Evolutionary conservation across 805 yeast genomes (phyloP).

Genomic region (Pichia cephalocereana): DNA sequence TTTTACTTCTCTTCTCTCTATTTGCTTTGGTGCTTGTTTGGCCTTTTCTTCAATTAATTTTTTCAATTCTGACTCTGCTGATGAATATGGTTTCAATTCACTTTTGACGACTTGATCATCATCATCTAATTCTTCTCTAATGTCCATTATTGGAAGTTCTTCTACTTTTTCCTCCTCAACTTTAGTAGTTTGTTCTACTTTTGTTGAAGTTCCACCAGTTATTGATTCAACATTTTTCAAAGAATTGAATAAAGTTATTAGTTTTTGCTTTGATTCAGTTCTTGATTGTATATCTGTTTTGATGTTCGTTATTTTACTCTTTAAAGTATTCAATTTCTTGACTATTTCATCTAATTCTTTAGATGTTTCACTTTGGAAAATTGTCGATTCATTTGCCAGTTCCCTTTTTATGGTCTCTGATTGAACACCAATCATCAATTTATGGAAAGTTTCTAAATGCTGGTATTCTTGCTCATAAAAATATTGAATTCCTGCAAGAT

Average conservation of each 20-base stretch:
- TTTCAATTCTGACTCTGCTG: constrained; percentile 2
- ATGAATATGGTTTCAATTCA: constrained; percentile 30
- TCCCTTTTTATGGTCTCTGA: constrained; percentile 12
- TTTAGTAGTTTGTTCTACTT: not conserved
- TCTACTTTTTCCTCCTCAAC: constrained; percentile 22
- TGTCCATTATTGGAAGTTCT: constrained; percentile 62
- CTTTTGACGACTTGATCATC: constrained; percentile 57
- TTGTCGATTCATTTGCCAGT: constrained; percentile 9
- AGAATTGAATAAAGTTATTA: constrained; percentile 20
- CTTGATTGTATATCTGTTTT: constrained; percentile 32
- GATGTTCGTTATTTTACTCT: constrained; percentile 10
- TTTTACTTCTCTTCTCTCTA: constrained; percentile 21
- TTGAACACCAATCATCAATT: constrained; percentile 10
- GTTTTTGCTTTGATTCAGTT: constrained; percentile 18
- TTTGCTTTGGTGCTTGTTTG: not conserved
- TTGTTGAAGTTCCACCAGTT: constrained; percentile 10
- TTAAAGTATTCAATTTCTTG: constrained; percentile 9
- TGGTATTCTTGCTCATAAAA: constrained; percentile 20
- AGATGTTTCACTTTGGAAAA: constrained; percentile 14
- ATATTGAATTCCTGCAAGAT: constrained; percentile 18
- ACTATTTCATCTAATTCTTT: constrained; percentile 14
- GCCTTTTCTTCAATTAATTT: not conserved
- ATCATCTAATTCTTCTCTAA: constrained; percentile 76
- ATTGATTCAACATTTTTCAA: constrained; percentile 19
- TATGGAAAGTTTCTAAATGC: constrained; percentile 14